Evolutionary conservation across 805 yeast species (phyloP), one percentile per base, ranked within the genome.

Genomic region (Starmerella khaoyaiensis): DNA sequence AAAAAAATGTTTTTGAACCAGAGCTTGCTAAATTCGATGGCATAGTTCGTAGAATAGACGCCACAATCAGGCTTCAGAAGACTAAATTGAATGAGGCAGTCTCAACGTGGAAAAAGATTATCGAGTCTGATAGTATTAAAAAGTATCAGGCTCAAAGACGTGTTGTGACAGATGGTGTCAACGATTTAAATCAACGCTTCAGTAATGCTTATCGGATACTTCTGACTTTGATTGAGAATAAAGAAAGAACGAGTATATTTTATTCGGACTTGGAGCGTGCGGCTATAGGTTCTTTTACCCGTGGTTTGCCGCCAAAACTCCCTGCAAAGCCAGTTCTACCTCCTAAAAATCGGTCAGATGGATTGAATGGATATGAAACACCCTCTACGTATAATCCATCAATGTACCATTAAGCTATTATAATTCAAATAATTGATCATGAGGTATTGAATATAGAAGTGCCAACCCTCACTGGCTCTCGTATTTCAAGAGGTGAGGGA

Each of bases 21-120:
- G 94, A 83, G 54, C 60, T 87, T 45, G 70, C 67, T 34, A 87
- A 87, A 57, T 87, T 83, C 56, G 71, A 69, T 25, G 77, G 78
- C 0, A 74, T 72, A 45, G 73, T 73, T 35, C 65, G 68, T 2
- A 70, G 93, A 37, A 60, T 87, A 19, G 79, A 74, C 25, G 69
- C 73, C 1, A 70, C 86, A 9, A 65, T 78, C n/a, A 68, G 66
- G 27, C 72, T 73, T 36, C 94, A 86, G 55, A 65, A 67, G 18
- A 57, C 59, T 3, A 55, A 74, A 21, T 60, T 77, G 22, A 70
- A 53, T 58, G 65, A 45, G 47, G 62, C 37, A 58, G 72, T 63
- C 46, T 60, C 36, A 52, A 60, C 30, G 44, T 77, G 57, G 78
- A 69, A 50, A 56, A 62, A 39, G 39, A 61, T 65, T 22, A 62